Base-by-base conservation (phyloP, 2,329 filamentous ascomycete species). In the Fusarium brachygibbosum region DNA sequence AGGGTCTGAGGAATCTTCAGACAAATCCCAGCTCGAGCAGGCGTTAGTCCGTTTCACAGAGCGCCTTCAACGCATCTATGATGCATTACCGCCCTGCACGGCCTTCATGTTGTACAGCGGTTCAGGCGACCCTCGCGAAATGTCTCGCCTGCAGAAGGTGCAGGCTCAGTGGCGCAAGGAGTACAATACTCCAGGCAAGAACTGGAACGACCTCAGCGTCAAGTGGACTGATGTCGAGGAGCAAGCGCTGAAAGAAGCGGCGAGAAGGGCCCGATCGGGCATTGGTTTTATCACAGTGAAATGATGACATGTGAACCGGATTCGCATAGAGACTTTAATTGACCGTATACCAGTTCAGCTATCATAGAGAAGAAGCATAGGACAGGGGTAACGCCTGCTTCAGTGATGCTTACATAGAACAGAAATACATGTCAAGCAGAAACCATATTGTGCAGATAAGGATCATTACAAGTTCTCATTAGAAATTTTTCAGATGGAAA, bases 151-250 rank as follows among this genome's bases (percentile, higher is more conserved):
- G 69, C 87, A 90, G 80, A 83, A 83, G 23, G 81, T 89, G 82
- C 86, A 91, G 51, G 76, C 83, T 9, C 84, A 86, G 76, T 90
- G 86, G 81, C 87, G 85, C 75, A 84, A 83, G 70, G 89, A 92
- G 77, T 91, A 89, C 76, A 88, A 89, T 76, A 85, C 84, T 11
- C 85, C 85, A 0, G 86, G 87, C 14, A 86, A 82, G 67, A 90
- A 90, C 70, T 91, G 89, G 89, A 88, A 91, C 76, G 79, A 90
- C 66, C 80, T 91, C 35, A 87, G 83, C 71, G 87, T 91, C 59
- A 85, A 87, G 77, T 92, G 90, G 90, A 91, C 89, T 12, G 89
- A 91, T 72, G 80, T 77, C 0, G 90, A 91, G 77, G 87, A 90
- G 45, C 88, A 91, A 79, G 86, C 84, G 37, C 80, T 91, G 69